phyloP scores from a whole-genome alignment of 148 eudicot species.

The Persicaria maculosa region DNA sequence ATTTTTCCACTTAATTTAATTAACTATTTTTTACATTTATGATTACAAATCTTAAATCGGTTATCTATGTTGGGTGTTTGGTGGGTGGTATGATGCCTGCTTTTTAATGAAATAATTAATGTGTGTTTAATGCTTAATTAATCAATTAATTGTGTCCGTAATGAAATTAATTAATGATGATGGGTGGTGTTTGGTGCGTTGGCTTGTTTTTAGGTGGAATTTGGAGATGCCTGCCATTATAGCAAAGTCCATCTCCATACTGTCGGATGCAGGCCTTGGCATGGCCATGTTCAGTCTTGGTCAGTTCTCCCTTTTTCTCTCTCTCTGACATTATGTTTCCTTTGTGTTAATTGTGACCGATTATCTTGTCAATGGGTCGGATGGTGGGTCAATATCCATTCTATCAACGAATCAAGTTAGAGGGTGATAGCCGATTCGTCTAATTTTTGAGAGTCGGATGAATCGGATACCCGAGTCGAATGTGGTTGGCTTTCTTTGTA shows the following conservation, averaged over 20 bases:
- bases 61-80: not conserved
- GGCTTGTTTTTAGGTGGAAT: constrained; percentile 49
- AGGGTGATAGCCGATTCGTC: not conserved
- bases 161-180: not conserved
- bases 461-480: not conserved
- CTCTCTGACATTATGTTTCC: not conserved
- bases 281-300: constrained; percentile 98
- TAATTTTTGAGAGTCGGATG: not conserved
- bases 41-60: not conserved
- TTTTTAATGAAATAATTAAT: not conserved
- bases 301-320: constrained; percentile 24
- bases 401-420: no score
- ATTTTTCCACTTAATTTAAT: not conserved
- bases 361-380: not conserved
- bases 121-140: not conserved
- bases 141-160: not conserved
- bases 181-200: constrained; percentile 11
- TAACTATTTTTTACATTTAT: not conserved
- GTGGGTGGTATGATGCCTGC: not conserved
- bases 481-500: not conserved
- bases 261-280: constrained; percentile 96
- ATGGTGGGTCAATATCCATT: not conserved
- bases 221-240: constrained; percentile 82
- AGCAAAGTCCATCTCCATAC: constrained; percentile 71
- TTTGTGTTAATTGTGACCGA: not conserved